Conservation (phyloP, 2,329 filamentous ascomycete species). For the Pseudomassariella vexata region DNA sequence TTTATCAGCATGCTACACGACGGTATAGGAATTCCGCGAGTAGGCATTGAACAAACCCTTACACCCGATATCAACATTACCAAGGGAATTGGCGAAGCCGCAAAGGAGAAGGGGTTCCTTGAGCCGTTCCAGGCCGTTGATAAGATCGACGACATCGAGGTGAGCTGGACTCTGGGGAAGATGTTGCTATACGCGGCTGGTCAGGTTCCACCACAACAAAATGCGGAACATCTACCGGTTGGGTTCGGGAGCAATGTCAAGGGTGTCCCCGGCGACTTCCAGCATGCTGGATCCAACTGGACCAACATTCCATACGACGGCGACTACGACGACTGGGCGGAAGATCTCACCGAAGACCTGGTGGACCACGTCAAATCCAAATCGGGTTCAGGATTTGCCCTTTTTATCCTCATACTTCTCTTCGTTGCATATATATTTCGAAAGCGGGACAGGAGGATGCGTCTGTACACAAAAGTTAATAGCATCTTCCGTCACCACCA, state of each 20-base stretch:
- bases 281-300: constrained; percentile 64
- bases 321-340: constrained; percentile 47
- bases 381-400: constrained; percentile 66
- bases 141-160: constrained; percentile 84
- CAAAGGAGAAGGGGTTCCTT: constrained; percentile 68
- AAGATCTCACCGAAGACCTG: constrained; percentile 45
- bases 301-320: constrained; percentile 22
- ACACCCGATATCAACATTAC: constrained; percentile 61
- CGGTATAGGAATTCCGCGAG: constrained; percentile 85
- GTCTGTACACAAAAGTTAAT: constrained; percentile 50
- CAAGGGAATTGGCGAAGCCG: constrained; percentile 60
- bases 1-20: constrained; percentile 94
- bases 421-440: constrained; percentile 68
- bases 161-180: constrained; percentile 96
- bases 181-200: constrained; percentile 93
- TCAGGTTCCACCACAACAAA: constrained; percentile 64
- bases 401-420: constrained; percentile 70
- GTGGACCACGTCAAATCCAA: constrained; percentile 61
- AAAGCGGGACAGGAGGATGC: constrained; percentile 68
- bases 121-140: constrained; percentile 90
- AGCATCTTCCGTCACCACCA: constrained; percentile 34
- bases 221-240: constrained; percentile 61
- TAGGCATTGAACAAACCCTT: constrained; percentile 65
- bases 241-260: constrained; percentile 86
- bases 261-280: constrained; percentile 69